phyloP scores from a whole-genome alignment of 768 basidiomycete genomes.

The Kwoniella botswanensis region DNA sequence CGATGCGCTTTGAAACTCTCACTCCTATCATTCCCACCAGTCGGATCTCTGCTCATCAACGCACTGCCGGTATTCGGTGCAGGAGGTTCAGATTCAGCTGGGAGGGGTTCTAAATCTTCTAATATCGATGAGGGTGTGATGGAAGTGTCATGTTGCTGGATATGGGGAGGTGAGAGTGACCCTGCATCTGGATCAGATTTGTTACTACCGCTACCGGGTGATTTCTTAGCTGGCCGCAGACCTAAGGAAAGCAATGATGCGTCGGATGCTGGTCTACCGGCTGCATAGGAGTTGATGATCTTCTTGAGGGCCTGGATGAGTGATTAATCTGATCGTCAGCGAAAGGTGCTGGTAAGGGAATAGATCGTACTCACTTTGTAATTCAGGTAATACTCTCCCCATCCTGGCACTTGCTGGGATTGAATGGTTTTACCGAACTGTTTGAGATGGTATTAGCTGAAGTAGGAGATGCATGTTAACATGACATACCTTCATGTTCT shows the following conservation, averaged over 20 bases:
- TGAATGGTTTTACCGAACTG: slow-evolving; percentile 99
- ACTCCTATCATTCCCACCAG: slow-evolving; percentile 72
- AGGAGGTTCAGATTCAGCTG: slow-evolving; percentile 53
- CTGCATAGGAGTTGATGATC: slow-evolving; percentile 93
- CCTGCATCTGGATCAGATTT: slow-evolving; percentile 13
- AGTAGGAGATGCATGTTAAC: neutral
- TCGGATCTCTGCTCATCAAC: slow-evolving; percentile 27
- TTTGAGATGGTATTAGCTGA: neutral
- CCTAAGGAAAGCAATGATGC: slow-evolving; percentile 84
- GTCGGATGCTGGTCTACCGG: slow-evolving; percentile 87
- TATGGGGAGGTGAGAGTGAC: slow-evolving; percentile 7
- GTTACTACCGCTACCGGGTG: slow-evolving; percentile 34
- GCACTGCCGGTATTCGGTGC: slow-evolving; percentile 34
- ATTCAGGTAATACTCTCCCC: slow-evolving; percentile 93
- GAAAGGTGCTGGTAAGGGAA: neutral
- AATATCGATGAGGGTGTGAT: slow-evolving; percentile 12
- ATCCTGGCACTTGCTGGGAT: slow-evolving; percentile 93
- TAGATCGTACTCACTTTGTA: slow-evolving; percentile 70
- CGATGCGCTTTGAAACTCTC: slow-evolving; percentile 92
- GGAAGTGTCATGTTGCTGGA: slow-evolving; percentile 7
- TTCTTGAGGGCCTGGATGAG: slow-evolving; percentile 59
- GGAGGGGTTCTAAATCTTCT: slow-evolving; percentile 50
- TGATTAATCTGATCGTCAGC: neutral
- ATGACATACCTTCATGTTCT: slow-evolving; percentile 23
- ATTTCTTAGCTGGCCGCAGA: slow-evolving; percentile 70